Base-by-base conservation (phyloP, 2,329 filamentous ascomycete species). In the Diplodia sapinea region DNA sequence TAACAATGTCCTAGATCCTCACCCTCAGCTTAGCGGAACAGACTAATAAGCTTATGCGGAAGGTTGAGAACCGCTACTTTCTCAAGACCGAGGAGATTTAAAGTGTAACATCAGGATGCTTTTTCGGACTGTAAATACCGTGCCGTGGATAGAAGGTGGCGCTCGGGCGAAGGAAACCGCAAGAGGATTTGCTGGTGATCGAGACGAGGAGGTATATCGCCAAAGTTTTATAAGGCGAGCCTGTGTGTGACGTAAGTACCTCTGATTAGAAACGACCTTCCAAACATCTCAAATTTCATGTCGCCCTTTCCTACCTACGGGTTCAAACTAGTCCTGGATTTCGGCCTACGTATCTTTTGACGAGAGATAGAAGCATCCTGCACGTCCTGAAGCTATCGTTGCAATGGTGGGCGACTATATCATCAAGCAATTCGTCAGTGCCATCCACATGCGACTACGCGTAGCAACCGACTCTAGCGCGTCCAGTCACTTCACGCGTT, bases 21-120 rank as follows among this genome's bases (percentile, higher is more conserved):
- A 99, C 94, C 0, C 86, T 99, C 72, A 95, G 89, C 70, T 84
- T 99, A 75, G 95, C 95, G 3, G 95, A 99, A 82, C 95, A 99
- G 83, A 98, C 95, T 11, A 97, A 96, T 81, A 97, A 96, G 84
- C 80, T 96, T 65, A 89, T 99, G 82, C 86, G 91, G 71, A 91
- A 87, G 78, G 80, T 96, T 40, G 95, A 99, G 80, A 81, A 85
- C 70, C 80, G 82, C 26, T 89, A 68, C 74, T 87, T 26, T 80
- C 84, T 12, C 82, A 23, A 79, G 79, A 23, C 79, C 79, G 6
- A 66, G 82, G 40, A 82, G 81, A 70, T 81, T 80, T 26, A 82
- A 80, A 70, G 76, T 86, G 73, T 86, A 79, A 69, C 31, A 65
- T 17, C 38, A 51, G 6, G n/a, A 52, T 49, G 33, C 43, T 51